Evolutionary conservation across 805 yeast genomes (phyloP).

Genomic region (Myxozyma neotropica): DNA sequence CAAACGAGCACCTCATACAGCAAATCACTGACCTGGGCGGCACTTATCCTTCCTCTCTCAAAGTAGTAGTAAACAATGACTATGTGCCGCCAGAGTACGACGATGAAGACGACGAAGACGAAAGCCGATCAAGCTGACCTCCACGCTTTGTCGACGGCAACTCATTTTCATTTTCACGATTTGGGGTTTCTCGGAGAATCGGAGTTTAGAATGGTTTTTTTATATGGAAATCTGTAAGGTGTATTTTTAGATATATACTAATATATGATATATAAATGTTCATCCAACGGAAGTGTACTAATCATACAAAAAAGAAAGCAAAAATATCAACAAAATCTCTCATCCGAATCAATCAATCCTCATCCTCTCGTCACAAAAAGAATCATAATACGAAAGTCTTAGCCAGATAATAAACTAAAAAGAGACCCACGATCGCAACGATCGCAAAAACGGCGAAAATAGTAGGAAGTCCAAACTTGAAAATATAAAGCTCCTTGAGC

Average conservation of each 20-base stretch:
- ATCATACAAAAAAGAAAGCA: neutral
- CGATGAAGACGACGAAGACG: slow-evolving; percentile 11
- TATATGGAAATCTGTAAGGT: neutral
- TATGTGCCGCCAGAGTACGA: slow-evolving; percentile 14
- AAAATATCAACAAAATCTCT: neutral
- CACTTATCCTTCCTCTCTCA: slow-evolving; percentile 24
- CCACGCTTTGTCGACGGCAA: neutral
- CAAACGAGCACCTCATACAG: slow-evolving; percentile 38
- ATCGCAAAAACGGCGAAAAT: slow-evolving; percentile 39
- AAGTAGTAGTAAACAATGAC: slow-evolving; percentile 12
- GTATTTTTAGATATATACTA: no score
- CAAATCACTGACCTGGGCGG: slow-evolving; percentile 34
- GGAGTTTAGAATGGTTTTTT: neutral
- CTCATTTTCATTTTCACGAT: neutral
- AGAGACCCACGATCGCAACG: slow-evolving; percentile 3
- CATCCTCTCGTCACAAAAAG: neutral
- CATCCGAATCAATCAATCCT: neutral
- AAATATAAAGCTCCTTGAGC: slow-evolving; percentile 51
- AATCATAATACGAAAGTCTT: neutral
- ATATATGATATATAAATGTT: neutral
- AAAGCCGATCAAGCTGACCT: neutral
- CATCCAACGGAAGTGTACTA: neutral
- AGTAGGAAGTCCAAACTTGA: slow-evolving; percentile 50
- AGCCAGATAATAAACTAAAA: neutral
- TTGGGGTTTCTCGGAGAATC: neutral